phyloP scores from a whole-genome alignment of 2,329 filamentous ascomycete species.

The Xylaria sp. region DNA sequence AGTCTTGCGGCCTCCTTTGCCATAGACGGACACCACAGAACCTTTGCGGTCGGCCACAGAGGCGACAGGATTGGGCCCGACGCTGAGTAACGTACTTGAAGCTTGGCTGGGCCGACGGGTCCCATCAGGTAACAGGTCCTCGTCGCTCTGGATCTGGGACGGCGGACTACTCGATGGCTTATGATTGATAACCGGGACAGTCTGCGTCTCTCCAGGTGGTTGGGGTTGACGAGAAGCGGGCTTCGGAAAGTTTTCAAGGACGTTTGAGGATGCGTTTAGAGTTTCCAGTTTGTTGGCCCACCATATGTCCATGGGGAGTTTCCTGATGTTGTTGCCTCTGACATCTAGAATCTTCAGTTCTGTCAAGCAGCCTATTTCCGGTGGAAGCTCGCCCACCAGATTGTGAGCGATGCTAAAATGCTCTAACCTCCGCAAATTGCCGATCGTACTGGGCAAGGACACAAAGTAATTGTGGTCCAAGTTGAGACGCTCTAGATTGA shows the following conservation, averaged over 20 bases:
- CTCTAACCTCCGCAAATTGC: constrained; percentile 80
- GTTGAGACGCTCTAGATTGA: constrained; percentile 84
- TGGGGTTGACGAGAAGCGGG: constrained; percentile 74
- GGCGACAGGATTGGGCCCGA: constrained; percentile 73
- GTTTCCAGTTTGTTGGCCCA: constrained; percentile 89
- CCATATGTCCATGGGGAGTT: constrained; percentile 93
- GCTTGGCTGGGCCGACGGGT: constrained; percentile 81
- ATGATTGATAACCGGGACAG: constrained; percentile 43
- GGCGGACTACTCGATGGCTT: constrained; percentile 55
- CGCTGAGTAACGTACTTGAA: constrained; percentile 76
- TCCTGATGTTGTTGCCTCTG: constrained; percentile 89
- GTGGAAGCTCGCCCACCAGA: constrained; percentile 79
- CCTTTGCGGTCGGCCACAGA: constrained; percentile 72
- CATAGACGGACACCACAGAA: constrained; percentile 81
- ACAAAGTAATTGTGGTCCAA: constrained; percentile 97
- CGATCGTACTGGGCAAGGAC: constrained; percentile 83
- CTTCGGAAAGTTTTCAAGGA: constrained; percentile 89
- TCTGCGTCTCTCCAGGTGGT: constrained; percentile 56
- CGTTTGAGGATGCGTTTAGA: constrained; percentile 93
- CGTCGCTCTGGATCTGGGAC: constrained; percentile 71
- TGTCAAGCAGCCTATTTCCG: constrained; percentile 84
- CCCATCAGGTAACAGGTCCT: constrained; percentile 69
- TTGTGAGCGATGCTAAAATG: constrained; percentile 96
- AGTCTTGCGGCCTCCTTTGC: constrained; percentile 80
- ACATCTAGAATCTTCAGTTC: constrained; percentile 88